Evolutionary conservation across 176 grass and related monocot genomes (phyloP), one percentile per base, ranked within the genome.

Genomic region (Aegilops longissima): DNA sequence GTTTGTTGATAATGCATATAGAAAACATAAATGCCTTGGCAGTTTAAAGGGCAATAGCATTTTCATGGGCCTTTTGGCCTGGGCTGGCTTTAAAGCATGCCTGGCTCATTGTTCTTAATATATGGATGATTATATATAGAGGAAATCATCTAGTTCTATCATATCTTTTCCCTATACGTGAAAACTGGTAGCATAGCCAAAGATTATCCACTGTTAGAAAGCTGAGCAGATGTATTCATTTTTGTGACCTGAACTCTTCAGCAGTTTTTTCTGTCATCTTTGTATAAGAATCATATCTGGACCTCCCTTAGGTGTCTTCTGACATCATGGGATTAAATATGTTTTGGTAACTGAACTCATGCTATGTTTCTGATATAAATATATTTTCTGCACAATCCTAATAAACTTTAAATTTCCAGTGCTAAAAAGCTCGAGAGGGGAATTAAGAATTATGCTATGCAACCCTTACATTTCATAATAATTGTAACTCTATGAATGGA

Each of bases 21-120:
- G 62, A 69, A 66, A 56, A 36, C 9, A 13, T 25, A 54, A 66
- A 34, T 85, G 56, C 3, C 2, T 12, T 24, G 59, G 14, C 12
- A 64, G 71, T 7, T 77, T 31, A 66, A 85, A 52, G 3, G 25
- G 59, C 56, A 10, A 35, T 85, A 29, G 21, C 61, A 52, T 77
- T 29, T 38, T 66, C 51, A 20, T 66, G 18, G 3, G 12, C 9
- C 12, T 77, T 35, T 77, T 66, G 30, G 20, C 8, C 52, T 54
- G 44, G 67, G 73, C 24, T 85, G 20, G 29, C 44, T 54, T 62
- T 78, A 38, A 85, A 85, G 29, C 33, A 54, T 85, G 11, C 25
- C 61, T 66, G 35, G 36, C 66, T 12, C 35, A 14, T 52, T 9
- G 25, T 9, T 75, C 3, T 74, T 52, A 52, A 24, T 74, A 47